These are phyloP conservation scores for Onygenales sp. DNA, from an alignment of 2,329 filamentous ascomycete genomes.

Conservation along the genomic window DNA sequence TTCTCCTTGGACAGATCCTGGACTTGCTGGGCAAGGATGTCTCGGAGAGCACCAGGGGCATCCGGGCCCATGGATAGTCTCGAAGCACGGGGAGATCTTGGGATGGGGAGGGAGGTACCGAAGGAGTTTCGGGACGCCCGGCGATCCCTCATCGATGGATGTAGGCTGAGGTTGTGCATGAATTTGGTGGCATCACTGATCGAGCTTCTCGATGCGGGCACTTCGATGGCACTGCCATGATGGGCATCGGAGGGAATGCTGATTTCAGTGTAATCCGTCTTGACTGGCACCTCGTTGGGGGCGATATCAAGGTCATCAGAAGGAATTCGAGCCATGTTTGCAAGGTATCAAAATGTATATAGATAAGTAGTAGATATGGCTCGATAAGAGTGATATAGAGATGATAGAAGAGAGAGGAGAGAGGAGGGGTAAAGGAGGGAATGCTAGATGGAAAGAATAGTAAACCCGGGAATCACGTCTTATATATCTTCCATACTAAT, in stretches of 20 bases:
- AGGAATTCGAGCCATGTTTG: constrained; percentile 3
- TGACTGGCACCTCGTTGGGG: neutral
- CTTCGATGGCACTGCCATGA: constrained; percentile 50
- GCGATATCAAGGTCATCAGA: neutral
- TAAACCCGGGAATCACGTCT: neutral
- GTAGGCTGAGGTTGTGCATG: constrained; percentile 63
- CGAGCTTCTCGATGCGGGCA: constrained; percentile 58
- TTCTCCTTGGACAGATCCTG: constrained; percentile 59
- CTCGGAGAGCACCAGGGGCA: constrained; percentile 50
- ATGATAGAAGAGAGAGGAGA: neutral
- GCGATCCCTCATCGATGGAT: constrained; percentile 58
- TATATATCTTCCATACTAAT: neutral
- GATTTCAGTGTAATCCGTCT: constrained; percentile 11
- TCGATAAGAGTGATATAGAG: too few species aligned
- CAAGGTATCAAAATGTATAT: neutral
- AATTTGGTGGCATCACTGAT: constrained; percentile 58
- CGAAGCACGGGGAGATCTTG: constrained; percentile 58
- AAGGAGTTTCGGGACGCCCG: constrained; percentile 67
- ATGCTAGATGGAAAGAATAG: neutral
- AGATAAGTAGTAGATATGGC: neutral
- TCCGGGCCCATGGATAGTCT: constrained; percentile 54
- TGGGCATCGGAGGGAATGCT: constrained; percentile 34
- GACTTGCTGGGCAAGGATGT: constrained; percentile 60
- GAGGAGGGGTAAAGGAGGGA: neutral
- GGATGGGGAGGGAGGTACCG: constrained; percentile 62